Evolutionary conservation across 2,329 filamentous ascomycete genomes (phyloP), one percentile per base, ranked within the genome.

Genomic region (Exophiala lecanii-corni): DNA sequence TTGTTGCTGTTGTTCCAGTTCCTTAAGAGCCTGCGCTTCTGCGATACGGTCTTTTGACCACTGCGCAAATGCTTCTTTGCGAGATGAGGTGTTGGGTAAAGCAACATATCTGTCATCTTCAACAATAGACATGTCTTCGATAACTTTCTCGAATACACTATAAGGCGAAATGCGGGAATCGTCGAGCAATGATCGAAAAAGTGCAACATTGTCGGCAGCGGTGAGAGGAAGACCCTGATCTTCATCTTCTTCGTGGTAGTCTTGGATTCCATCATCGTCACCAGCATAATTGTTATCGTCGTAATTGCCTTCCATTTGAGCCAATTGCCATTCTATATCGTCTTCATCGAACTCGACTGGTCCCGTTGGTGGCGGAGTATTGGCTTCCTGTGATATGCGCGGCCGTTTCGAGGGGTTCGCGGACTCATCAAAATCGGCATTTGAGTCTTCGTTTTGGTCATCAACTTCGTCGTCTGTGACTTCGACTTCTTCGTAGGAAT

Each of bases 311-410:
- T 85, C 88, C 86, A 96, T 94, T 18, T 86, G 82, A 40, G 86
- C 86, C 9, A 98, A 73, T 59, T 98, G 92, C 60, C 83, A 89
- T 25, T 87, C 89, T 56, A 98, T 94, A 59, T 98, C 92, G 40
- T 89, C 91, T 62, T 97, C 92, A 43, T 85, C 86, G 57, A 95
- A 94, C 57, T 96, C 91, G 5, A 92, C 67, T 0, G 77, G 73
- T 1, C 63, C 66, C 1, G 72, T 68, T 34, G 68, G 65, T 23
- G 35, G 45, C 9, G 74, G 66, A 9, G 67, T 56, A 51, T 46
- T 46, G 26, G 21, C 71, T 47, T 65, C 69, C 49, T 71, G 74
- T 49, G 77, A 78, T 25, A 69, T 79, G 58, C 62, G 73, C 59
- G 61, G 68, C 43, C 63, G 73, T 65, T 71, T 78, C 17, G 60